These are phyloP conservation scores for Rosa rugosa DNA, from an alignment of 306 rosid species.

Conservation along the genomic window DNA sequence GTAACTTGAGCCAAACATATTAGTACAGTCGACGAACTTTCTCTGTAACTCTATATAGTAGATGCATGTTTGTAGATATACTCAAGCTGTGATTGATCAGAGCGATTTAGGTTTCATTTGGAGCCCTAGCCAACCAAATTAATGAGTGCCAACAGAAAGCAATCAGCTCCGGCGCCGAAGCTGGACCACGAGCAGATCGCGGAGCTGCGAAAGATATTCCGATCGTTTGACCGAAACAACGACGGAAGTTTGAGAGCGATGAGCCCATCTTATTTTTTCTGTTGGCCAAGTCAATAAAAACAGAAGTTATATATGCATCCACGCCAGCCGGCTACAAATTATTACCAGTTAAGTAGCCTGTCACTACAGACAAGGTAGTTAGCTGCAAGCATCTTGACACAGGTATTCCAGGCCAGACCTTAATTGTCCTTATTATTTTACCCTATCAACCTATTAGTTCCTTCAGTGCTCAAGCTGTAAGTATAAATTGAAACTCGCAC, in stretches of 20 bases:
- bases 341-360: too few relatives aligned
- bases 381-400: background rate
- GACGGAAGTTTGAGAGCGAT: slow-evolving; percentile 40
- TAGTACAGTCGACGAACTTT: background rate
- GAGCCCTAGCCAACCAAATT: background rate
- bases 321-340: too few relatives aligned
- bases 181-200: slow-evolving; percentile 58
- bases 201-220: slow-evolving; percentile 56
- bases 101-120: background rate
- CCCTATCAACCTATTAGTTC: background rate
- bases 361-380: too few relatives aligned
- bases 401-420: background rate
- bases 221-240: slow-evolving; percentile 60
- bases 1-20: background rate
- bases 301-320: too few relatives aligned
- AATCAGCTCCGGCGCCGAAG: background rate
- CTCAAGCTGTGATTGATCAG: background rate
- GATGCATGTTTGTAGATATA: background rate
- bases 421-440: background rate
- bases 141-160: background rate
- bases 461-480: background rate
- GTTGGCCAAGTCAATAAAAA: too few relatives aligned
- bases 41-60: background rate
- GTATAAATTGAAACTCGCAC: background rate
- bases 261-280: too few relatives aligned